Evolutionary conservation across 192 early-diverging fungal genomes (phyloP).

Genomic region (Obelidium mucronatum): DNA sequence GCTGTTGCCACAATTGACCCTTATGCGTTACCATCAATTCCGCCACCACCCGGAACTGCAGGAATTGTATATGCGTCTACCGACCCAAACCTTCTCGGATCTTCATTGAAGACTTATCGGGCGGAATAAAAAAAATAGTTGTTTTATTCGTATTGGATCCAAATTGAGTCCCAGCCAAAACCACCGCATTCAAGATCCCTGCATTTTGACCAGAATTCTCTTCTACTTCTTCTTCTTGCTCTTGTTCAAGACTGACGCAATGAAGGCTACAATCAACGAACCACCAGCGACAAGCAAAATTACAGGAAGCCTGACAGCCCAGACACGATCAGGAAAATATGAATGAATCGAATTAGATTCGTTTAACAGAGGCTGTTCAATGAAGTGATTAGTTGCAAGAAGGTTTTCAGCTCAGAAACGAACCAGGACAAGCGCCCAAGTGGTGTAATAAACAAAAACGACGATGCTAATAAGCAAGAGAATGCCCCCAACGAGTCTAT

Average conservation of each 20-base stretch:
- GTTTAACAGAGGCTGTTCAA: constrained; percentile 80
- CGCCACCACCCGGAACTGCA: constrained; percentile 34
- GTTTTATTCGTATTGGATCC: not conserved
- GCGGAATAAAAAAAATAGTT: constrained; percentile 5
- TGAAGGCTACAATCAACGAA: constrained; percentile 77
- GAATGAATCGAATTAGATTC: constrained; percentile 72
- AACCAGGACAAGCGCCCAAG: constrained; percentile 91
- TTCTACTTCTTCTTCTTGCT: constrained; percentile 75
- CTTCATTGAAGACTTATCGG: constrained; percentile 34
- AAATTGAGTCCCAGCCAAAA: not conserved
- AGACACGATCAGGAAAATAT: constrained; percentile 83
- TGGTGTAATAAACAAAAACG: constrained; percentile 88
- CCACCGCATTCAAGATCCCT: not conserved
- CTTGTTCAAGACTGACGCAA: constrained; percentile 87
- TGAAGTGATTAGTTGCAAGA: not conserved
- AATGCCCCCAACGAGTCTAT: constrained; percentile 81
- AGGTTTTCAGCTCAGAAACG: constrained; percentile 1
- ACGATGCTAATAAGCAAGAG: constrained; percentile 72
- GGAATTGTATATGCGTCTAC: constrained; percentile 36
- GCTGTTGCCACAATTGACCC: constrained; percentile 12
- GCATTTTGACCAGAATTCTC: no score
- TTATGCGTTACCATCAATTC: constrained; percentile 33
- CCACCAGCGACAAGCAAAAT: constrained; percentile 81
- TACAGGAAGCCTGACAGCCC: constrained; percentile 88
- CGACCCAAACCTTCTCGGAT: constrained; percentile 34